Evolutionary conservation across 495 filamentous ascomycete genomes (phyloP).

Genomic region (Penicillium malachiteum): DNA sequence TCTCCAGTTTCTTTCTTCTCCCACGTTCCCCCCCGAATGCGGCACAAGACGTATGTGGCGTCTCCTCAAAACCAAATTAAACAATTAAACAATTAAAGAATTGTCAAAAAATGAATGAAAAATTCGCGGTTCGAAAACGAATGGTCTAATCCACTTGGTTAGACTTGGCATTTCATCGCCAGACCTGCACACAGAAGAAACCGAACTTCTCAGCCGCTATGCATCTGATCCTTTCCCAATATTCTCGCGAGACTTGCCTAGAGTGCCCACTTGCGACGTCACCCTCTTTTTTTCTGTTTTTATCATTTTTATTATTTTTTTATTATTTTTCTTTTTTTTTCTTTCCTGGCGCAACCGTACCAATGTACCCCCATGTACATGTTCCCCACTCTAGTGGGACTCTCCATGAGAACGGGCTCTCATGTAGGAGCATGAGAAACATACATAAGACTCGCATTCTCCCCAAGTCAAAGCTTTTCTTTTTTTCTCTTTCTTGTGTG

Average conservation of each 20-base stretch:
- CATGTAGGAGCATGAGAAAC: not conserved
- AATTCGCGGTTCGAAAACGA: too few species aligned
- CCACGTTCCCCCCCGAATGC: conserved; percentile 1
- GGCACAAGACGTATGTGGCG: conserved; percentile 3
- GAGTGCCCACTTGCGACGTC: conserved; percentile 1
- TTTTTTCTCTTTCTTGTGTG: not conserved
- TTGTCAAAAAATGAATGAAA: too few species aligned
- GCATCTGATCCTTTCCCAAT: conserved; percentile 2
- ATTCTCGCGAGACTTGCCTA: conserved; percentile 6
- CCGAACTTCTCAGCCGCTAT: conserved; percentile 1
- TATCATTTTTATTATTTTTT: not conserved
- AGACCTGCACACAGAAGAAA: not conserved
- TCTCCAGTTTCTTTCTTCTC: not conserved
- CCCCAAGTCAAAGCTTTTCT: conserved; percentile 3
- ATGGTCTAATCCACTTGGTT: not conserved
- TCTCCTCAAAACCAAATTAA: not conserved
- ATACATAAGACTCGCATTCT: not conserved
- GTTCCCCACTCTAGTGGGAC: not conserved
- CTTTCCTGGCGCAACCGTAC: not conserved
- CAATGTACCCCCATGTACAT: not conserved
- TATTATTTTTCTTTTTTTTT: not conserved
- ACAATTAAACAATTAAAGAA: not conserved
- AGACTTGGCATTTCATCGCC: not conserved
- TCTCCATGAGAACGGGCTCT: not conserved
- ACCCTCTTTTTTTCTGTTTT: not conserved